These are phyloP conservation scores for Aphanomyces astaci DNA, from an alignment of 352 stramenopile genomes.

Conservation along the genomic window DNA sequence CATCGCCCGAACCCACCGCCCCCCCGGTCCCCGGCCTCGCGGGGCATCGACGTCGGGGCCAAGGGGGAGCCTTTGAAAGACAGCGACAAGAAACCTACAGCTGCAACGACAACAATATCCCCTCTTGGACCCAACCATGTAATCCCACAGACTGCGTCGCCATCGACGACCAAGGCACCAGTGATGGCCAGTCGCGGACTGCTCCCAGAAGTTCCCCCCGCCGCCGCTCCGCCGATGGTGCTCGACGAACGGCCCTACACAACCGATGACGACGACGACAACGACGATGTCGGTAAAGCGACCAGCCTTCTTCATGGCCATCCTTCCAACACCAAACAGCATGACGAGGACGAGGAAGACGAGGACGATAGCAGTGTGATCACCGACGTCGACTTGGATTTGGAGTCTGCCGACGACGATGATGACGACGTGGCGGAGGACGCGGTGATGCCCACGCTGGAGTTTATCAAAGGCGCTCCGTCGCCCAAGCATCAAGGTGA, in stretches of 20 bases:
- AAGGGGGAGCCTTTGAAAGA: slow-evolving; percentile 19
- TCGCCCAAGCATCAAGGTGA: background rate
- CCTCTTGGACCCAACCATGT: too few relatives aligned
- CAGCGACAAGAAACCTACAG: slow-evolving; percentile 15
- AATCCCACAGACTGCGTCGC: too few relatives aligned
- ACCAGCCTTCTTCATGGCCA: background rate
- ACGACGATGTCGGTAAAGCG: slow-evolving; percentile 11
- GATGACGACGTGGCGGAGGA: slow-evolving; percentile 8
- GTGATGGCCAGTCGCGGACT: too few relatives aligned
- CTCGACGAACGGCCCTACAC: too few relatives aligned
- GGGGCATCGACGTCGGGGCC: too few relatives aligned
- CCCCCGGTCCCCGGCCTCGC: background rate
- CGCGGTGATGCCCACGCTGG: slow-evolving; percentile 16
- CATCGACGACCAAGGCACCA: too few relatives aligned
- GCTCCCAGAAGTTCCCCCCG: too few relatives aligned
- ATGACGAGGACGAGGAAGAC: slow-evolving; percentile 12
- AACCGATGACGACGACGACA: too few relatives aligned
- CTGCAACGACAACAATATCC: too few relatives aligned
- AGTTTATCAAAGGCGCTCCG: background rate
- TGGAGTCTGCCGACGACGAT: slow-evolving; percentile 11
- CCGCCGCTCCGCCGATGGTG: too few relatives aligned
- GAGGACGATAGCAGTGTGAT: background rate
- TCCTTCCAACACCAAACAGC: background rate
- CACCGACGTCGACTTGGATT: slow-evolving; percentile 11
- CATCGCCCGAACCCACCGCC: background rate